phyloP scores from a whole-genome alignment of 2,329 filamentous ascomycete species.

The Tolypocladium guangdongense region DNA sequence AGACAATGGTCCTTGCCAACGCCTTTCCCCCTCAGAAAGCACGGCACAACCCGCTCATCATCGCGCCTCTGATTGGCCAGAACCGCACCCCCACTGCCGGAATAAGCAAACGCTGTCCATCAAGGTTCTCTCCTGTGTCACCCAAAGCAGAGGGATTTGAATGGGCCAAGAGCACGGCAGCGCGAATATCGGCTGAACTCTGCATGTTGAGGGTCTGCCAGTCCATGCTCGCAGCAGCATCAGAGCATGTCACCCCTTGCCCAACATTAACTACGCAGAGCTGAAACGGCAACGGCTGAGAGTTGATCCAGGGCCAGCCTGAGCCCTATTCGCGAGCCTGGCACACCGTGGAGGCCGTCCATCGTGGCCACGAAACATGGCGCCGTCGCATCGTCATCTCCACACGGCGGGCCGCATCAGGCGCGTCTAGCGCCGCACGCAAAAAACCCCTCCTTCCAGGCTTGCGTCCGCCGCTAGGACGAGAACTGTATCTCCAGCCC shows the following conservation, averaged over 20 bases:
- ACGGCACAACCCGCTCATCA: background rate
- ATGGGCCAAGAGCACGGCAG: too few relatives aligned
- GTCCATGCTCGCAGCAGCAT: background rate
- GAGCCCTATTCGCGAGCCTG: background rate
- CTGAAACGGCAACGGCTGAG: background rate
- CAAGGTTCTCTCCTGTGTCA: background rate
- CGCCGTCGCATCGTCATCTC: background rate
- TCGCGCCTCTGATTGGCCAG: background rate
- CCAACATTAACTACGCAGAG: background rate
- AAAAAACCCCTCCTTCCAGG: background rate
- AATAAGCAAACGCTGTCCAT: background rate
- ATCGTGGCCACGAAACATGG: background rate
- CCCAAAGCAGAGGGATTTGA: too few relatives aligned
- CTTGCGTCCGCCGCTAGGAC: constrained; percentile 17
- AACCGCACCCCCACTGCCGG: background rate
- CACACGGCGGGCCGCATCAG: background rate
- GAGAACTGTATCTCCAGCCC: constrained; percentile 78
- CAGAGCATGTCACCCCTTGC: background rate
- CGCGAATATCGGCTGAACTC: background rate
- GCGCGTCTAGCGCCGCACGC: background rate
- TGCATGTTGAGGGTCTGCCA: background rate
- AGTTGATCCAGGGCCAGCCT: background rate
- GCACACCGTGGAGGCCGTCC: background rate
- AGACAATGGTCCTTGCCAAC: too few relatives aligned
- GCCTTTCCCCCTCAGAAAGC: too few relatives aligned